A percentile compares a stretch with the other conserved stretches of the same genome.
These are phyloP conservation scores for Monosporozyma yasuniensis DNA, from an alignment of 805 yeast species.

Conservation along the genomic window DNA sequence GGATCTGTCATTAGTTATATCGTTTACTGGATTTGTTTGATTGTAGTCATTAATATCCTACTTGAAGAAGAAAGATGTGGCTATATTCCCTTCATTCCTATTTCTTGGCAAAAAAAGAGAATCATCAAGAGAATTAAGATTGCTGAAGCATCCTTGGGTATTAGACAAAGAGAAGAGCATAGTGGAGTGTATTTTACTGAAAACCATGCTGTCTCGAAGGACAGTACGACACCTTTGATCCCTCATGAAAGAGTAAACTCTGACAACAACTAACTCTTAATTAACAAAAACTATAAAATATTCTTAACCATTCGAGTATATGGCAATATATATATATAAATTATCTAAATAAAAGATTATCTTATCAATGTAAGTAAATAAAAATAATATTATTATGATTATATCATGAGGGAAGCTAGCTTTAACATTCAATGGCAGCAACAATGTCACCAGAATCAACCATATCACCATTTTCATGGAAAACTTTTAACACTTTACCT, in stretches of 20 bases:
- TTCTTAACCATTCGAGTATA: background rate
- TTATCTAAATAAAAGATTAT: too few species aligned
- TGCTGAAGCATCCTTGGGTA: conserved; percentile 22
- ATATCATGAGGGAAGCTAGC: background rate
- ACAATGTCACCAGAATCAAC: conserved; percentile 95
- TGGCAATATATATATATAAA: too few species aligned
- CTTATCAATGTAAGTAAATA: too few species aligned
- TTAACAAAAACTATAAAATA: background rate
- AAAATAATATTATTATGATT: too few species aligned
- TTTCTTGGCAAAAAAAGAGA: conserved; percentile 48
- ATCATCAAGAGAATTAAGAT: conserved; percentile 34
- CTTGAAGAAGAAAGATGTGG: conserved; percentile 50
- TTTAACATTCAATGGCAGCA: conserved; percentile 41
- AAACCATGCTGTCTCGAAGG: conserved; percentile 16
- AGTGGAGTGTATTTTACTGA: background rate
- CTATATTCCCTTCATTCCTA: conserved; percentile 51
- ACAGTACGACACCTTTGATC: conserved; percentile 20
- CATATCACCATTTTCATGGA: conserved; percentile 87
- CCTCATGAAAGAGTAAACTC: background rate
- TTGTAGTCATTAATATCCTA: conserved; percentile 38
- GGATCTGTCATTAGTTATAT: conserved; percentile 74
- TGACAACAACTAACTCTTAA: too few species aligned
- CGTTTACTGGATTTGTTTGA: conserved; percentile 53
- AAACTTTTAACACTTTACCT: conserved; percentile 65
- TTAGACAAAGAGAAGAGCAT: conserved; percentile 8